Evolutionary conservation across 2,329 filamentous ascomycete species (phyloP).

Genomic region (Phaeosphaeriaceae sp.): DNA sequence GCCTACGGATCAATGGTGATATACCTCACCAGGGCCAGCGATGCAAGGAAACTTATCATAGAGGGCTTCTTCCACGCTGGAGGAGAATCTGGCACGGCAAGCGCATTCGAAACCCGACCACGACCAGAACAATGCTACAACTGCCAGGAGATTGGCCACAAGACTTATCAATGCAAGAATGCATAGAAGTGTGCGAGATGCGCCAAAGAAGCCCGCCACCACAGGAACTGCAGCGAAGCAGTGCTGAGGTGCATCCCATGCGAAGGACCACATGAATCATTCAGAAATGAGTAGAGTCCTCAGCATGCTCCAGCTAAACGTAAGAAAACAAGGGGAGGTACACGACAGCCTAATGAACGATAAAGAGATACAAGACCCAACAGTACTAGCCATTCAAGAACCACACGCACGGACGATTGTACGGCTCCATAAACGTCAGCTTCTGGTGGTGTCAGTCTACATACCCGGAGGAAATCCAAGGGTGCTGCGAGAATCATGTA

Average conservation of each 20-base stretch:
- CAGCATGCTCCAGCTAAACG: conserved; percentile 8
- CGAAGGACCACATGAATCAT: conserved; percentile 8
- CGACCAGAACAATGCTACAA: conserved; percentile 11
- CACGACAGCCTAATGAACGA: conserved; percentile 12
- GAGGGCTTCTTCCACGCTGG: conserved; percentile 13
- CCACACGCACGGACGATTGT: conserved; percentile 10
- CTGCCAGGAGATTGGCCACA: conserved; percentile 13
- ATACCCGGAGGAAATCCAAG: conserved; percentile 9
- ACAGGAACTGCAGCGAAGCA: conserved; percentile 11
- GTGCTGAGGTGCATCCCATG: conserved; percentile 4
- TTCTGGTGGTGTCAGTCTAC: conserved; percentile 10
- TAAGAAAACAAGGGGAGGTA: conserved; percentile 4
- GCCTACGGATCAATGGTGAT: conserved; percentile 8
- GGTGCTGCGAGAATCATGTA: conserved; percentile 6
- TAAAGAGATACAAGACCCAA: conserved; percentile 11
- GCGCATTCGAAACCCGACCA: conserved; percentile 8
- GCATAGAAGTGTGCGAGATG: conserved; percentile 10
- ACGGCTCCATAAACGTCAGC: conserved; percentile 7
- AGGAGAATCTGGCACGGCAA: conserved; percentile 11
- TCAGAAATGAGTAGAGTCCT: conserved; percentile 6
- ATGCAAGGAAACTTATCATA: conserved; percentile 9
- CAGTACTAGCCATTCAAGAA: conserved; percentile 10
- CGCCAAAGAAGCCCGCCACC: conserved; percentile 11
- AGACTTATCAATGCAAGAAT: conserved; percentile 10
- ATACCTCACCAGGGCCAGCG: conserved; percentile 10